Conservation (phyloP, 129 eudicot species). For the Lonicera japonica region DNA sequence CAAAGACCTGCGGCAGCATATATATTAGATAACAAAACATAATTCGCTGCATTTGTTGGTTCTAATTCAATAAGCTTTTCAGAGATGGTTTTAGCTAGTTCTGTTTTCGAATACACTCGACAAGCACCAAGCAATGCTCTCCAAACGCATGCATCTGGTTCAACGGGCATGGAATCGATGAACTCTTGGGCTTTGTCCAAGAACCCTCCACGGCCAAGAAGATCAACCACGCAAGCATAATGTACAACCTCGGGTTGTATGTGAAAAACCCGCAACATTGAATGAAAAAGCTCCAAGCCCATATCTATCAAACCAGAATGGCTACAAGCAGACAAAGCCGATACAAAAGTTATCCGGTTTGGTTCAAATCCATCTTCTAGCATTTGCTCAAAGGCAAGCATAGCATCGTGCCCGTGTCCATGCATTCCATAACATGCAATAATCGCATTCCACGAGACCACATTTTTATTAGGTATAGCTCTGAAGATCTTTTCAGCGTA, state of each 20-base stretch:
- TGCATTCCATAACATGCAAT: conserved; percentile 56
- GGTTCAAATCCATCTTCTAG: conserved; percentile 39
- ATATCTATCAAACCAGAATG: conserved; percentile 51
- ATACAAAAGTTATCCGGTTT: conserved; percentile 38
- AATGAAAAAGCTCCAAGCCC: conserved; percentile 45
- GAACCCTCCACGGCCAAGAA: conserved; percentile 46
- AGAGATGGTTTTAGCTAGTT: conserved; percentile 30
- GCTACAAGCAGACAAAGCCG: conserved; percentile 62
- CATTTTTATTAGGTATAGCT: conserved; percentile 20
- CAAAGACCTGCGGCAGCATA: conserved; percentile 51
- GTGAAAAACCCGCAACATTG: conserved; percentile 41
- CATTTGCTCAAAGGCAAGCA: conserved; percentile 45
- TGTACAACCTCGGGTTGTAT: conserved; percentile 41
- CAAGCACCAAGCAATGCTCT: conserved; percentile 55
- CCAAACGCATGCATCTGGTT: conserved; percentile 57
- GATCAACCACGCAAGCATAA: conserved; percentile 53
- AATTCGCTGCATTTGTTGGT: conserved; percentile 56
- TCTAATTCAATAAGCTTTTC: conserved; percentile 43
- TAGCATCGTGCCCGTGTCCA: conserved; percentile 43
- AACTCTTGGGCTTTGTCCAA: conserved; percentile 38
- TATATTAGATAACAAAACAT: conserved; percentile 49
- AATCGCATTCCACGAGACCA: conserved; percentile 53
- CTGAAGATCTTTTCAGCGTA: conserved; percentile 39
- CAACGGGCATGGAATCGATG: conserved; percentile 50
- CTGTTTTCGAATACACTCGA: conserved; percentile 34